phyloP scores from a whole-genome alignment of 768 basidiomycete genomes.

The Pleurotus tuber-regium region DNA sequence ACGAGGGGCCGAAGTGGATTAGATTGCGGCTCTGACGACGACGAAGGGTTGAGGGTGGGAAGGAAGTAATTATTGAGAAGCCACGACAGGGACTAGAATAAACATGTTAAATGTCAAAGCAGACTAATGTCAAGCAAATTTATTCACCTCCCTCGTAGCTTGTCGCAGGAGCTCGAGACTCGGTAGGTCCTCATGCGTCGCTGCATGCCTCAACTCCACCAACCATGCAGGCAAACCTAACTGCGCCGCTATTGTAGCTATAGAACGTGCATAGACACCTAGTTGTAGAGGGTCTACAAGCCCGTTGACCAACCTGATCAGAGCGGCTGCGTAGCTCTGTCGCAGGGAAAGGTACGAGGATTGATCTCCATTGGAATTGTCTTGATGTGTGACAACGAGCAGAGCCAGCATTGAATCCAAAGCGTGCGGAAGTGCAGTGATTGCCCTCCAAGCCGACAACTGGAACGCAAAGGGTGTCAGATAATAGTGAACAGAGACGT shows the following conservation, averaged over 20 bases:
- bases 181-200: conserved; percentile 94
- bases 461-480: conserved; percentile 33
- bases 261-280: conserved; percentile 87
- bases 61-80: conserved; percentile 82
- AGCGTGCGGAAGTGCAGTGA: conserved; percentile 76
- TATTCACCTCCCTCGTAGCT: conserved; percentile 64
- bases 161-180: conserved; percentile 76
- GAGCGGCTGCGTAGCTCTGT: conserved; percentile 75
- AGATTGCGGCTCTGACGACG: conserved; percentile 27
- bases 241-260: conserved; percentile 83
- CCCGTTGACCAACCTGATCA: conserved; percentile 91
- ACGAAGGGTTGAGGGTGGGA: conserved; percentile 62
- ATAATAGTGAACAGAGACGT: no score
- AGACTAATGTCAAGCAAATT: conserved; percentile 1
- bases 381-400: conserved; percentile 57
- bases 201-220: conserved; percentile 91
- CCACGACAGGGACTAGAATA: conserved; percentile 72
- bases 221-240: conserved; percentile 86
- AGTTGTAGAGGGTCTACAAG: conserved; percentile 93
- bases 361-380: conserved; percentile 29
- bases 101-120: conserved; percentile 10
- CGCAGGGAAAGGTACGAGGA: conserved; percentile 52
- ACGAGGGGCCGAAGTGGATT: conserved; percentile 51
- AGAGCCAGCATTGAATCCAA: conserved; percentile 71
- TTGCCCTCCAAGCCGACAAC: conserved; percentile 80